Evolutionary conservation across 345 rosid genomes (phyloP), one percentile per base, ranked within the genome.

Genomic region (Populus simonii): DNA sequence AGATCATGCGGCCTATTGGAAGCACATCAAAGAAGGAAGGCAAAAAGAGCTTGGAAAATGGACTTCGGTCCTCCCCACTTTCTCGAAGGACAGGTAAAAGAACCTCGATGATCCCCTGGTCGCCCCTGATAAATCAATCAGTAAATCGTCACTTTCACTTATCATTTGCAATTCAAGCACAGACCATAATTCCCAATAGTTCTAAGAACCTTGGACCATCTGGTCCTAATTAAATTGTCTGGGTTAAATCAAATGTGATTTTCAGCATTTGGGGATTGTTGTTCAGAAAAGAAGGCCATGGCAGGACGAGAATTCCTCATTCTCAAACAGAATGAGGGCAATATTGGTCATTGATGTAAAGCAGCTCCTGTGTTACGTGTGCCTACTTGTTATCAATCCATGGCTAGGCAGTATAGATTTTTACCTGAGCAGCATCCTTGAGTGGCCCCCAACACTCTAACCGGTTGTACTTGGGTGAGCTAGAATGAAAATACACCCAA

Each of bases 401-500:
- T n/a, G 3, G 25, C 35, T 45, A 25, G 36, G 4, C 6, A 13
- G 27, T 25, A 2, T 13, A 29, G 23, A 63, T 55, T 57, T 57
- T 71, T 85, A 90, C 98, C 93, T 81, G 75, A 29, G 89, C 87
- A 83, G 94, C 98, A 78, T 93, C 92, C 84, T 85, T 88, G 62
- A 94, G 88, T 27, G 93, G 88, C 41, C 98, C 98, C 98, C 98
- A 94, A 79, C 89, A 89, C 79, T 94, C 97, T 29, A 91, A 76
- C 17, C 92, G 83, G 67, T 94, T 93, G 88, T 87, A 93, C 74
- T 88, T 83, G 22, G 84, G 87, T 35, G 89, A 84, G 75, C 91
- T 85, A 23, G 97, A 94, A 76, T 94, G 98, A 73, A 94, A 94
- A 80, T 93, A 94, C 70, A 93, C 92, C 90, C 93, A 83, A 71